A percentile compares a stretch with the other conserved stretches of the same genome.
phyloP scores from a whole-genome alignment of 2,329 filamentous ascomycete species.

The Aspergillus hiratsukae region DNA sequence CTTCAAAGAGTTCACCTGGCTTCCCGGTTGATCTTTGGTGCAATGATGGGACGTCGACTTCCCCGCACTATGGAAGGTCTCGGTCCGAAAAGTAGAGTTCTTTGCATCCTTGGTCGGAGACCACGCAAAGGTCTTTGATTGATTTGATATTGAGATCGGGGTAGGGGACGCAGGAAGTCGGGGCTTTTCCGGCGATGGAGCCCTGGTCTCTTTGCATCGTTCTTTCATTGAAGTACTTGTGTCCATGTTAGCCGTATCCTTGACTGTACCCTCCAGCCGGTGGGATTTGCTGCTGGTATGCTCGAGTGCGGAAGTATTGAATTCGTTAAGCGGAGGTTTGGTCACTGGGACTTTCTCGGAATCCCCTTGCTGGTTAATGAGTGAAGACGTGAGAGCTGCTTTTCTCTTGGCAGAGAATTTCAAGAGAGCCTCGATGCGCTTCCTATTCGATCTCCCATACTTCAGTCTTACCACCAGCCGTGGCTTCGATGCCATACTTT shows the following conservation, averaged over 20 bases:
- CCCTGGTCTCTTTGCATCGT: slow-evolving; percentile 31
- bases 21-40: slow-evolving; percentile 27
- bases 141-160: slow-evolving; percentile 30
- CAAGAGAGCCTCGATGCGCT: slow-evolving; percentile 45
- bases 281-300: slow-evolving; percentile 14
- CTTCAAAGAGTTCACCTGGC: slow-evolving; percentile 21
- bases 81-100: slow-evolving; percentile 34
- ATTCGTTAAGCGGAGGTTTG: slow-evolving; percentile 14
- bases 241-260: slow-evolving; percentile 20
- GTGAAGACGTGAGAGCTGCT: slow-evolving; percentile 20
- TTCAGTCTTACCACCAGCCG: slow-evolving; percentile 47
- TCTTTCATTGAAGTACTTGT: slow-evolving; percentile 26
- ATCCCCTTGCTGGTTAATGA: slow-evolving; percentile 19
- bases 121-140: slow-evolving; percentile 25
- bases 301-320: slow-evolving; percentile 11
- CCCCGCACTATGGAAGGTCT: slow-evolving; percentile 37
- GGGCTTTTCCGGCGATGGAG: slow-evolving; percentile 30
- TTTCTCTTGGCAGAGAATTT: slow-evolving; percentile 41
- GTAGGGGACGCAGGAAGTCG: slow-evolving; percentile 31
- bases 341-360: slow-evolving; percentile 16
- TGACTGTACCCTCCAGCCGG: slow-evolving; percentile 14
- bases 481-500: slow-evolving; percentile 13
- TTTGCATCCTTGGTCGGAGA: slow-evolving; percentile 44
- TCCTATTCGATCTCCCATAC: slow-evolving; percentile 48
- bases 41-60: slow-evolving; percentile 33